Conservation (phyloP, 257 asterid species). For the Euphrasia confusa region DNA sequence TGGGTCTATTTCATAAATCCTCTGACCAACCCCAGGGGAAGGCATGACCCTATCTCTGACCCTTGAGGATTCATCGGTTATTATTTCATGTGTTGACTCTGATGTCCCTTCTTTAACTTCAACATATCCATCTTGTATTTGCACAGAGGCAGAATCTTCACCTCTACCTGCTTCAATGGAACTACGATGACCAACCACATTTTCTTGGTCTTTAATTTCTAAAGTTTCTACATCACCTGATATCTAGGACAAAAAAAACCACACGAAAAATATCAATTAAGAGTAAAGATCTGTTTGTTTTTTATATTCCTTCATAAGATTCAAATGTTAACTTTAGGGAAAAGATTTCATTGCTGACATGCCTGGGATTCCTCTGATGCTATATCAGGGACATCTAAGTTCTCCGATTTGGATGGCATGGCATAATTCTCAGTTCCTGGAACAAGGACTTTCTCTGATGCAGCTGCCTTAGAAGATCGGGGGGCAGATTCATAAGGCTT, state of each 20-base stretch:
- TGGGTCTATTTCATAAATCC: conserved; percentile 88
- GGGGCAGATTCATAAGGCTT: conserved; percentile 48
- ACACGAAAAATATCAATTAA: conserved; percentile 26
- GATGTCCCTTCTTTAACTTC: conserved; percentile 32
- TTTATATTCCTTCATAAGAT: conserved; percentile 18
- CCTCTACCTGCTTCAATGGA: conserved; percentile 28
- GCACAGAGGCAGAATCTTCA: conserved; percentile 32
- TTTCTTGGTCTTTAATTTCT: conserved; percentile 33
- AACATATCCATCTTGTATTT: conserved; percentile 30
- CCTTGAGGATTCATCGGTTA: conserved; percentile 51
- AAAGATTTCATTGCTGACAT: conserved; percentile 30
- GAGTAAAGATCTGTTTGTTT: conserved; percentile 4
- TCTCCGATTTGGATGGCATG: conserved; percentile 35
- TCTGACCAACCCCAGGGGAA: conserved; percentile 85
- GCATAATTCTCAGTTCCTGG: conserved; percentile 62
- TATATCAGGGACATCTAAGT: conserved; percentile 37
- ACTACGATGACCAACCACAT: conserved; percentile 24
- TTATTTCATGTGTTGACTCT: conserved; percentile 31
- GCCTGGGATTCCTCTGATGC: conserved; percentile 49
- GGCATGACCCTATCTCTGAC: conserved; percentile 50
- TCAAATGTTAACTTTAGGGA: neutral
- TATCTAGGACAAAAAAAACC: conserved; percentile 39
- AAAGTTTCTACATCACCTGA: conserved; percentile 41
- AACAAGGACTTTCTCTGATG: conserved; percentile 75
- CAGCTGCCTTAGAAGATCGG: conserved; percentile 51